Percentiles rank a stretch among this genome's conserved stretches.
Conservation (phyloP, 352 stramenopile species). For the Pythium graminicola region DNA sequence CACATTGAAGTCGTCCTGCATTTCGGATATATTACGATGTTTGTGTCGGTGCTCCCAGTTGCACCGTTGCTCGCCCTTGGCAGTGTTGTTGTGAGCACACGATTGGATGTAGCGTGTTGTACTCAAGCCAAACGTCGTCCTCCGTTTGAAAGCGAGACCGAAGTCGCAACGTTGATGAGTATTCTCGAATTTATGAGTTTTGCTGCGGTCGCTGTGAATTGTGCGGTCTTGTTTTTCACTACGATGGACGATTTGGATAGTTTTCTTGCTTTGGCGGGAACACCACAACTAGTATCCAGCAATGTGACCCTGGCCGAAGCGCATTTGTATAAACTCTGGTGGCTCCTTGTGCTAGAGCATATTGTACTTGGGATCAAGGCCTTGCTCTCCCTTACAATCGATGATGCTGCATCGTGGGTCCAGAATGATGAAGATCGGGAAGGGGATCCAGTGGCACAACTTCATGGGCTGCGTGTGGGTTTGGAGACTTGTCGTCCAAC, state of each 20-base stretch:
- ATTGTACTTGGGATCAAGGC: conserved; percentile 58
- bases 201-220: conserved; percentile 70
- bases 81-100: conserved; percentile 85
- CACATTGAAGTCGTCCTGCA: conserved; percentile 92
- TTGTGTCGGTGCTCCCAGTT: conserved; percentile 91
- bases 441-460: no score
- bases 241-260: conserved; percentile 57
- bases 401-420: conserved; percentile 68
- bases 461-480: no score
- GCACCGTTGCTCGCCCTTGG: conserved; percentile 86
- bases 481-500: no score
- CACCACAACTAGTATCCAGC: not conserved
- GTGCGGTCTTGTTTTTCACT: conserved; percentile 67
- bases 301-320: no score
- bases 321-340: conserved; percentile 55
- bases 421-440: conserved; percentile 55
- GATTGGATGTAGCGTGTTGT: conserved; percentile 78
- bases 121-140: conserved; percentile 66
- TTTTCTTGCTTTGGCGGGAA: no score
- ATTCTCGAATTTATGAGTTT: conserved; percentile 91
- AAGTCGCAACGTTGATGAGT: conserved; percentile 88
- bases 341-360: conserved; percentile 60
- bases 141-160: conserved; percentile 69
- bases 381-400: conserved; percentile 53
- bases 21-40: conserved; percentile 94